Conservation (phyloP, 2,329 filamentous ascomycete species). For the Epicoccum sorghinum region DNA sequence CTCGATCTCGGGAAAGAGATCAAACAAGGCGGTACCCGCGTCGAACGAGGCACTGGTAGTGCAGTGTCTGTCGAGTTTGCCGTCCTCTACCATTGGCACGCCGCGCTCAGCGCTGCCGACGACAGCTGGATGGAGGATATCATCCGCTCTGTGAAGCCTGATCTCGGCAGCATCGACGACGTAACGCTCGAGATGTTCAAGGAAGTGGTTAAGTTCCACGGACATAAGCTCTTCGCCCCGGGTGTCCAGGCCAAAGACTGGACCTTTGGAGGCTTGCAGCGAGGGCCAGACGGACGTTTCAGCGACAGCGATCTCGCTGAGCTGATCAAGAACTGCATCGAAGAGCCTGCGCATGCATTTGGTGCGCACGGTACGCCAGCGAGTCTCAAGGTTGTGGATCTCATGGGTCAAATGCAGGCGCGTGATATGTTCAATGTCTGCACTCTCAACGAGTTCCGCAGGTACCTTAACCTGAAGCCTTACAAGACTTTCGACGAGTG, state of each 20-base stretch:
- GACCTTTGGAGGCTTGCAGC: slow-evolving; percentile 69
- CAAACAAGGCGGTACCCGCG: slow-evolving; percentile 66
- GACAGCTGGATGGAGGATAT: slow-evolving; percentile 76
- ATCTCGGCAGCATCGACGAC: slow-evolving; percentile 39
- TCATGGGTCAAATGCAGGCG: slow-evolving; percentile 77
- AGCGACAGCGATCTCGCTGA: slow-evolving; percentile 76
- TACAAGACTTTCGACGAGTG: slow-evolving; percentile 82
- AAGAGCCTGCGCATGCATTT: slow-evolving; percentile 67
- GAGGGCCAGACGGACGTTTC: slow-evolving; percentile 70
- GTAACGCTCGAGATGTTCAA: slow-evolving; percentile 45
- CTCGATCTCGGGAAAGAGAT: slow-evolving; percentile 71
- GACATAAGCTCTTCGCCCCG: slow-evolving; percentile 63
- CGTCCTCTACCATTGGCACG: slow-evolving; percentile 85
- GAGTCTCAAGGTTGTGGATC: slow-evolving; percentile 74
- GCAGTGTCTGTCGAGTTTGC: slow-evolving; percentile 87
- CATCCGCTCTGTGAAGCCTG: slow-evolving; percentile 28
- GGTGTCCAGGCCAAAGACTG: slow-evolving; percentile 67
- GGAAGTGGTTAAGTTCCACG: slow-evolving; percentile 41
- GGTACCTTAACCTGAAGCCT: slow-evolving; percentile 77
- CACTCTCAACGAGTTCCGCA: slow-evolving; percentile 81
- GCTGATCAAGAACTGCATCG: slow-evolving; percentile 68
- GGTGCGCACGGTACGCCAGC: slow-evolving; percentile 72
- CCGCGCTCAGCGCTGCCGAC: slow-evolving; percentile 73
- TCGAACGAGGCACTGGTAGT: slow-evolving; percentile 71
- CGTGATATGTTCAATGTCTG: slow-evolving; percentile 74